Base-by-base conservation (phyloP, 495 filamentous ascomycete species). In the Chaetomium tenue region DNA sequence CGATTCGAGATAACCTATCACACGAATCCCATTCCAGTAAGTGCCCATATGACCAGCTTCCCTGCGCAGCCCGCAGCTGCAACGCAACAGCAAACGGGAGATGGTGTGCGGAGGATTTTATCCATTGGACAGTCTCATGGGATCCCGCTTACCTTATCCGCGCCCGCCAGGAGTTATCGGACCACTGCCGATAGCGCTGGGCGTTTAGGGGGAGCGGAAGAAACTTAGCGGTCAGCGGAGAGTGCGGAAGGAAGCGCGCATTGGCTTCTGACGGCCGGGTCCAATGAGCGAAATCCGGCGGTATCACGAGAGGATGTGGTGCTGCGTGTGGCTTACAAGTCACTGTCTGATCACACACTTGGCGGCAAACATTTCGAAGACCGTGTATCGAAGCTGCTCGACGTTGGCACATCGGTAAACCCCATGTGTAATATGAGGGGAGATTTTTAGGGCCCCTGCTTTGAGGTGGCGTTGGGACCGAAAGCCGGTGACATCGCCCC, bases 241-340 rank as follows among this genome's bases (percentile, higher is more conserved):
- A 47, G 15, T 33, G 25, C 33, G 20, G 53, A 30, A 51, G 20
- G 53, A 30, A 51, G 26, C 6, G 26, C 33, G 26, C 52, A 54
- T 30, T 26, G 18, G 20, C 26, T 20, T 54, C 28, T n/a, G 5
- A 9, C 26, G 15, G 37, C 22, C 47, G 28, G 47, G 53, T 52
- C 66, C 69, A 71, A 68, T 71, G 55, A 60, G 42, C 22, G 9
- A 20, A 61, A 62, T 13, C 37, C 23, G 26, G 4, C 52, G 12
- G 26, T 44, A 64, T 70, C 68, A 72, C 65, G 65, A 70, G 70
- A 72, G 60, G 13, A 44, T 66, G 57, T 66, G 47, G 25, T 63
- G 61, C 58, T 64, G 68, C 61, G 63, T 42, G 63, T 68, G 63
- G 63, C 50, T 69, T 26, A 16, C 33, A 11, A 50, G 25, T 46